Conservation (phyloP, 352 stramenopile genomes). For the Phytophthora constricta region DNA sequence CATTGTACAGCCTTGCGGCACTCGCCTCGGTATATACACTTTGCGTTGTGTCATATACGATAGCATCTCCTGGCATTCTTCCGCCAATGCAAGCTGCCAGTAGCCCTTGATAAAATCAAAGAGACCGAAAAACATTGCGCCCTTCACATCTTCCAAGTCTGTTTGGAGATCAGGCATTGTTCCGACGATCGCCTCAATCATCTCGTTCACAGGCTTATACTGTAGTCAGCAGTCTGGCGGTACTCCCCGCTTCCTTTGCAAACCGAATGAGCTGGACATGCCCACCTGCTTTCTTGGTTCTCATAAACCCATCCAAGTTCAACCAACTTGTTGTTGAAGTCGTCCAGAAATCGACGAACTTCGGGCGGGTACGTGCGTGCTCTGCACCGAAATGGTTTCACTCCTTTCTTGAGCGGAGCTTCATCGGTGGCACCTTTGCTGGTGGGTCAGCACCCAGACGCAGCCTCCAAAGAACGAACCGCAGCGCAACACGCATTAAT, state of each 20-base stretch:
- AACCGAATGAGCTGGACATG: constrained; percentile 26
- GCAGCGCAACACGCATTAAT: constrained; percentile 3
- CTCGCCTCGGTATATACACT: not conserved
- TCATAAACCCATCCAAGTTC: constrained; percentile 33
- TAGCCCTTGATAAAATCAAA: constrained; percentile 27
- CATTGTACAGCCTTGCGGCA: constrained; percentile 1
- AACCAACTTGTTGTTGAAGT: constrained; percentile 31
- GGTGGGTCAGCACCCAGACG: constrained; percentile 26
- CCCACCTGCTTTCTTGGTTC: constrained; percentile 28
- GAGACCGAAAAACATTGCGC: constrained; percentile 5
- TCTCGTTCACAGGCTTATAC: constrained; percentile 25
- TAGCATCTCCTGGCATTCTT: not conserved
- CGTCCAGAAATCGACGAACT: constrained; percentile 21
- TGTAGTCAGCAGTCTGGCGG: constrained; percentile 36
- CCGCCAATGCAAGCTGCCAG: constrained; percentile 1
- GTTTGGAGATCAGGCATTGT: constrained; percentile 30
- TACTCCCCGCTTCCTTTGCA: constrained; percentile 19
- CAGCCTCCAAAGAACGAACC: constrained; percentile 14
- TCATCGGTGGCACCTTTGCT: constrained; percentile 26
- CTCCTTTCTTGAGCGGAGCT: constrained; percentile 20
- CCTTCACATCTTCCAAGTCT: constrained; percentile 3
- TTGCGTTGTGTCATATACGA: constrained; percentile 32
- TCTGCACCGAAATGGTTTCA: constrained; percentile 20
- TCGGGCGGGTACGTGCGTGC: constrained; percentile 23
- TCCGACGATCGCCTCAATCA: constrained; percentile 27